Conservation (phyloP, 2,329 filamentous ascomycete species). For the Penicillium crustosum region DNA sequence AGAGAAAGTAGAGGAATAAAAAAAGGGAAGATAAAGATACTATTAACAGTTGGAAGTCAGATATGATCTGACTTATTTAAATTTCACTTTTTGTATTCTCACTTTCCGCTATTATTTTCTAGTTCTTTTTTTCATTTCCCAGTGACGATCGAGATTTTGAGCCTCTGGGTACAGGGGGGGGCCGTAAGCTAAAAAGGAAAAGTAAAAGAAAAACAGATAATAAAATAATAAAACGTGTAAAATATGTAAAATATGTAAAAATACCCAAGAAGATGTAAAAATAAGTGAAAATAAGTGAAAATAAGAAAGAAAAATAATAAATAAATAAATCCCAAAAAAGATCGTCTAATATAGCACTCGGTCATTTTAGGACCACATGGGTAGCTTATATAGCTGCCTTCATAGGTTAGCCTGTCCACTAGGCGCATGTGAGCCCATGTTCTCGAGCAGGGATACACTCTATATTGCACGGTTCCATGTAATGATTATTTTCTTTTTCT, state of each 20-base stretch:
- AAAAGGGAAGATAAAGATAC: background rate
- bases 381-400: constrained; percentile 21
- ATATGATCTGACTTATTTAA: constrained; percentile 13
- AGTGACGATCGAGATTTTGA: constrained; percentile 28
- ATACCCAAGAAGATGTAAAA: background rate
- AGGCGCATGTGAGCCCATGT: constrained; percentile 1
- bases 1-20: background rate
- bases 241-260: background rate
- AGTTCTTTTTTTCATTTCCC: constrained; percentile 10
- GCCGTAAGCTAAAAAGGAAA: background rate
- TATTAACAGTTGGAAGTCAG: constrained; percentile 1
- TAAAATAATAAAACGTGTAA: background rate
- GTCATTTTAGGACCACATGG: constrained; percentile 9
- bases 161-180: constrained; percentile 22
- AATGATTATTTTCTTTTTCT: background rate
- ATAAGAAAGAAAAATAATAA: background rate
- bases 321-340: background rate
- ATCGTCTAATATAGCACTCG: constrained; percentile 14
- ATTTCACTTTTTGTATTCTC: background rate
- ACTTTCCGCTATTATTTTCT: background rate
- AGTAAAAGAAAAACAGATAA: background rate
- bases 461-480: background rate
- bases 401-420: constrained; percentile 16
- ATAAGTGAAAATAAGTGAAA: background rate
- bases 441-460: background rate